phyloP scores from a whole-genome alignment of 345 rosid species.

The Dipteronia dyeriana region DNA sequence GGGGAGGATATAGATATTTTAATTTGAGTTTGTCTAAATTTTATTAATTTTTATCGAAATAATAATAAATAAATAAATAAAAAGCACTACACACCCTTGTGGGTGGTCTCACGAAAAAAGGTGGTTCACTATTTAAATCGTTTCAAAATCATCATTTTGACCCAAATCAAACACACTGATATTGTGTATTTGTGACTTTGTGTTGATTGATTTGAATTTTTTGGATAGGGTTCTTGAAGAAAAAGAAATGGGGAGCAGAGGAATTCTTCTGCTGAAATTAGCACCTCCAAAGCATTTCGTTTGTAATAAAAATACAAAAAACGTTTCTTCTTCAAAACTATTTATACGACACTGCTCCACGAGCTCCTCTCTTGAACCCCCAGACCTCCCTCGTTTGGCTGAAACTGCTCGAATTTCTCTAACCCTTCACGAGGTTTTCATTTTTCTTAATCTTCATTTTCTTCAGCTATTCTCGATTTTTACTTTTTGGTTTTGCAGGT shows the following conservation, averaged over 20 bases:
- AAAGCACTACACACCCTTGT: too few species aligned
- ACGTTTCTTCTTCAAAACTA: slow-evolving; percentile 3
- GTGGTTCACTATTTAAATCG: too few species aligned
- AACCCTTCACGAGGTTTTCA: slow-evolving; percentile 54
- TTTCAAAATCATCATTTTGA: too few species aligned
- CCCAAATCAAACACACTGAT: background rate
- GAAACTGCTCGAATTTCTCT: slow-evolving; percentile 85
- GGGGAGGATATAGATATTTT: too few species aligned
- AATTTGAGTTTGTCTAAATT: too few species aligned
- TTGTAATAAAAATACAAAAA: background rate
- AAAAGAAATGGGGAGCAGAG: slow-evolving; percentile 10
- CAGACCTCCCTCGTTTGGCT: slow-evolving; percentile 67
- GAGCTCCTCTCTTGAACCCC: slow-evolving; percentile 56
- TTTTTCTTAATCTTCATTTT: background rate
- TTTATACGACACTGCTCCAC: slow-evolving; percentile 36
- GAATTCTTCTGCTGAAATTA: slow-evolving; percentile 26
- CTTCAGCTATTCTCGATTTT: background rate
- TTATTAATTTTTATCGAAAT: too few species aligned
- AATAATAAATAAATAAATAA: too few species aligned
- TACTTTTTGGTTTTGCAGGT: slow-evolving; percentile 33
- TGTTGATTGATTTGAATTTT: background rate
- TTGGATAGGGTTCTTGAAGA: background rate
- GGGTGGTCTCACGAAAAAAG: too few species aligned
- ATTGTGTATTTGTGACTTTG: background rate
- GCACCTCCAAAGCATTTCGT: slow-evolving; percentile 16